A percentile compares a stretch with the other conserved stretches of the same genome.
phyloP scores from a whole-genome alignment of 2,329 filamentous ascomycete genomes.

The Bimuria novae-zelandiae region DNA sequence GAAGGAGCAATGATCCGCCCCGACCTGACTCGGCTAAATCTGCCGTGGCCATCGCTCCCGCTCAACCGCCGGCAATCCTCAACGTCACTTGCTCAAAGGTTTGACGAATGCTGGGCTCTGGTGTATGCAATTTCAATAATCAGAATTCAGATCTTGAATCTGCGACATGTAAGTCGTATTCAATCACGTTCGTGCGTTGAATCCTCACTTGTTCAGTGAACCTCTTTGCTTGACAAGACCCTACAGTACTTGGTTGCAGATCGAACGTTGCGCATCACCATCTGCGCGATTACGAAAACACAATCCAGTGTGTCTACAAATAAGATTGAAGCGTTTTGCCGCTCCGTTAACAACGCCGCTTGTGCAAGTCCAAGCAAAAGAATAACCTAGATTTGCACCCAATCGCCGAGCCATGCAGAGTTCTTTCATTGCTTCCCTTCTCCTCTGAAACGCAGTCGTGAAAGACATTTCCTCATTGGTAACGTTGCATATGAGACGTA shows the following conservation, averaged over 20 bases:
- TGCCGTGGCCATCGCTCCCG: slow-evolving; percentile 2
- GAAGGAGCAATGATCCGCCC: not conserved
- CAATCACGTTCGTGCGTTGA: too few relatives aligned
- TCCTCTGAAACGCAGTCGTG: slow-evolving; percentile 33
- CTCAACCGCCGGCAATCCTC: not conserved
- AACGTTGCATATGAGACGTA: slow-evolving; percentile 31
- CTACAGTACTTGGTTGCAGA: slow-evolving; percentile 34
- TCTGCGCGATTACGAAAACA: slow-evolving; percentile 5
- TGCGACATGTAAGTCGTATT: too few relatives aligned
- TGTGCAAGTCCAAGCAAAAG: slow-evolving; percentile 24
- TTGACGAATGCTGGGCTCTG: not conserved
- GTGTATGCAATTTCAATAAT: not conserved
- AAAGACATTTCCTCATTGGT: slow-evolving; percentile 43
- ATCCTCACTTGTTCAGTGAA: slow-evolving; percentile 10
- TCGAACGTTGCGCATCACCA: slow-evolving; percentile 1
- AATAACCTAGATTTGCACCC: slow-evolving; percentile 37
- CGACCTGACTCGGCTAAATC: slow-evolving; percentile 25
- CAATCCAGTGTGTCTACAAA: slow-evolving; percentile 17
- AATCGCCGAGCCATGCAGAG: slow-evolving; percentile 45
- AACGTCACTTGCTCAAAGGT: not conserved
- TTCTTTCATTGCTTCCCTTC: slow-evolving; percentile 19
- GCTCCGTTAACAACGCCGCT: slow-evolving; percentile 7
- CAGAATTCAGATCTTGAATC: too few relatives aligned
- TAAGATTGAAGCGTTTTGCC: slow-evolving; percentile 8
- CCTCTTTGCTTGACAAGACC: slow-evolving; percentile 31